phyloP scores from a whole-genome alignment of 306 rosid genomes.

The Chamaecrista fasciculata region DNA sequence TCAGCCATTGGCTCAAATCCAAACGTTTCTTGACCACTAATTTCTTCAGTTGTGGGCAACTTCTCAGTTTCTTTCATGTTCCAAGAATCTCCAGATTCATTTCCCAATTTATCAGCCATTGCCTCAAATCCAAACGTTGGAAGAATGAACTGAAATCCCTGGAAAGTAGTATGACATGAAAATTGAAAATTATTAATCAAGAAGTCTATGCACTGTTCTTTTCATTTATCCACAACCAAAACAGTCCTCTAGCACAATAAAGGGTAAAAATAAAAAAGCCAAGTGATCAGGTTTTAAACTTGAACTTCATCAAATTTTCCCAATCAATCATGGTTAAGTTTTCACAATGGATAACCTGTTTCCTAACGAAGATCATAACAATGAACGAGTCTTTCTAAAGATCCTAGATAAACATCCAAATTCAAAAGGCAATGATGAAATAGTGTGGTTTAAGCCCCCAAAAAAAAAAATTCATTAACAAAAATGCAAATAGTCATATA shows the following conservation, averaged over 20 bases:
- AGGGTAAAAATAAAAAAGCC: neutral
- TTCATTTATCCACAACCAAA: neutral
- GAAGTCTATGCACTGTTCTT: neutral
- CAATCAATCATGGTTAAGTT: no score
- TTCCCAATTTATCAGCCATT: no score
- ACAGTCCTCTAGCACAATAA: neutral
- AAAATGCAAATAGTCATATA: no score
- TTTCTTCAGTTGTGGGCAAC: no score
- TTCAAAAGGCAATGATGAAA: no score
- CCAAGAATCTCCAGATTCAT: no score
- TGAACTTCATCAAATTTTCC: neutral
- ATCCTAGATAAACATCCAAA: no score
- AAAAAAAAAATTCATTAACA: neutral
- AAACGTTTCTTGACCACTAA: no score
- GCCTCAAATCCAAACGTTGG: no score
- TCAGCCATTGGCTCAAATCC: constrained; percentile 47
- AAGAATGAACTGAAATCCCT: constrained; percentile 6
- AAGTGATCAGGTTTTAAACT: neutral
- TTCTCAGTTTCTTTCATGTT: no score
- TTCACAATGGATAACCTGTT: neutral
- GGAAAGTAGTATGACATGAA: neutral
- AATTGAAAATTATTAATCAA: neutral
- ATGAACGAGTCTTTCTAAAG: neutral
- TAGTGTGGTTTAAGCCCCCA: neutral
- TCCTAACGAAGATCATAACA: neutral